Base-by-base conservation (phyloP, 495 filamentous ascomycete species). In the Penicillium roqueforti region DNA sequence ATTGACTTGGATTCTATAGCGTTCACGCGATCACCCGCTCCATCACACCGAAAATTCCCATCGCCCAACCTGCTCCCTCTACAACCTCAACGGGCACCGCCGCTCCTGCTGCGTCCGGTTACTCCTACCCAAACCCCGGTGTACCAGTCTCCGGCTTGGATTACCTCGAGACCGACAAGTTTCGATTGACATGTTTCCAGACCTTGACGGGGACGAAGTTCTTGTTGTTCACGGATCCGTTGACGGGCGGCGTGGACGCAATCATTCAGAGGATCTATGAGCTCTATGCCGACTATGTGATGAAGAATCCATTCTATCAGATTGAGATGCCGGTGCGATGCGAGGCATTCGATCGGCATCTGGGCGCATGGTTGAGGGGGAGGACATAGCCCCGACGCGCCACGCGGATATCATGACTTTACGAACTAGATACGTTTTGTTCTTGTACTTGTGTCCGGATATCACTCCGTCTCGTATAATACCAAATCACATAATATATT, bases 301-400 rank as follows among this genome's bases (percentile, higher is more conserved):
- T 96, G 91, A 97, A 97, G 79, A 98, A 97, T 71, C 95, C 95
- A 9, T 98, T 98, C 65, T 97, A 97, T 72, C 88, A 92, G 67
- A 77, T 92, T 26, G 93, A 98, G 76, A 98, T 97, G 93, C 93
- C 93, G 46, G 83, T 98, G 37, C 77, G 93, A 55, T 95, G 92
- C 72, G 93, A 97, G 70, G 85, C 86, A 49, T 98, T 96, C 72
- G 93, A 98, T 63, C 77, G 93, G 64, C 86, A 87, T 71, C 70
- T 98, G 62, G 79, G 77, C 4, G 72, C 68, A 20, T 78, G 72
- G 69, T 55, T 77, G 63, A 59, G 71, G 44, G 69, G 67, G 48
- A 62, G 70, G 59, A 61, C 68, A 47, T 74, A 63, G 52, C 31
- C 19, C 18, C 20, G 25, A 29, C 25, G n/a, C 20, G 42, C 3